These are phyloP conservation scores for Setomelanomma holmii DNA, from an alignment of 2,329 filamentous ascomycete genomes.

Conservation along the genomic window DNA sequence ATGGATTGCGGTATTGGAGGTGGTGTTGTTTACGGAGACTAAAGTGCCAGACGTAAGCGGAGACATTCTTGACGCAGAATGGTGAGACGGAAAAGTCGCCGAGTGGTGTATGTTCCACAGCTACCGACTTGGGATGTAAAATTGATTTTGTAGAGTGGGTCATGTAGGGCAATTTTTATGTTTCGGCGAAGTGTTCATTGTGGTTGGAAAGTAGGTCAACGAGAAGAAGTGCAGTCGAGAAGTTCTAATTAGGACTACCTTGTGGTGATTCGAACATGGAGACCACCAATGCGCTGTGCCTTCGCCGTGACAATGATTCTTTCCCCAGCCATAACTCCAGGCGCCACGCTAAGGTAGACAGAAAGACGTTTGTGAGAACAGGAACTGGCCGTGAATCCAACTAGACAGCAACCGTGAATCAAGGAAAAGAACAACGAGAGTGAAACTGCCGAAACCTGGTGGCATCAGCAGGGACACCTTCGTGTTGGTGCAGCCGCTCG, in stretches of 20 bases:
- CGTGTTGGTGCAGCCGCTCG: neutral
- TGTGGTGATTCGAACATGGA: too few species aligned
- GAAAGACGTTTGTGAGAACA: neutral
- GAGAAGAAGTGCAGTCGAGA: too few species aligned
- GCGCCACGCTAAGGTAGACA: neutral
- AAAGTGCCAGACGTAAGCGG: neutral
- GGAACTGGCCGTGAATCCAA: neutral
- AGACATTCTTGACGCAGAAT: neutral
- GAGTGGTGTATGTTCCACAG: too few species aligned
- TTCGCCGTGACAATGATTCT: neutral
- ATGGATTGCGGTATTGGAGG: neutral
- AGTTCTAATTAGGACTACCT: too few species aligned
- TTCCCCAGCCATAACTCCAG: neutral
- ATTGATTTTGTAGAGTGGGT: too few species aligned
- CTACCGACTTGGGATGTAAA: too few species aligned
- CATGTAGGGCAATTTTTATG: too few species aligned
- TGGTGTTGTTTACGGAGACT: neutral
- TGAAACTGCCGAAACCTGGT: too few species aligned
- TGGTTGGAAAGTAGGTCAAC: too few species aligned
- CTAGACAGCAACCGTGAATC: neutral
- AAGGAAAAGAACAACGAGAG: neutral
- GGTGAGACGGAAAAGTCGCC: conserved; percentile 1
- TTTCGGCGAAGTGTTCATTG: too few species aligned
- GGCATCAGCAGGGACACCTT: neutral
- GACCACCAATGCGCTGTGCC: too few species aligned